Conservation (phyloP, 805 yeast species). For the Metschnikowia proteae region DNA sequence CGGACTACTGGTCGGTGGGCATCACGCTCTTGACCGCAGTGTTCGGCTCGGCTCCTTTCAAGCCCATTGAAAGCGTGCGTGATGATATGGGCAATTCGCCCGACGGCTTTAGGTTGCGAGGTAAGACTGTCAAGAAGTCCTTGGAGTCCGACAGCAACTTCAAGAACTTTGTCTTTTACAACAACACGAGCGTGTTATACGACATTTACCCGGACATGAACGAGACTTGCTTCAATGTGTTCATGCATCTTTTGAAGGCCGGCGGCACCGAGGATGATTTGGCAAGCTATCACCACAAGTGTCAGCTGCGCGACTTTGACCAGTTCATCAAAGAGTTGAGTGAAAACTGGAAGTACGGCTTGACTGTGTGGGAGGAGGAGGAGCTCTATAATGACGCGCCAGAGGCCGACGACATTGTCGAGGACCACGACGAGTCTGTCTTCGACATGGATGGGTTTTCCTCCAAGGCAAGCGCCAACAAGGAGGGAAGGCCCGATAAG, state of each 20-base stretch:
- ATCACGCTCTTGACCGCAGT: slow-evolving; percentile 47
- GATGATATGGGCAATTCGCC: slow-evolving; percentile 7
- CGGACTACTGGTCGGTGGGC: slow-evolving; percentile 57
- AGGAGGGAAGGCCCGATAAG: slow-evolving; percentile 1
- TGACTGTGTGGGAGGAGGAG: slow-evolving; percentile 46
- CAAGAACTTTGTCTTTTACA: slow-evolving; percentile 36
- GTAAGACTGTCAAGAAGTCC: slow-evolving; percentile 9
- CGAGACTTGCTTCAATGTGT: slow-evolving; percentile 37
- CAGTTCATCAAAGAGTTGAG: slow-evolving; percentile 31
- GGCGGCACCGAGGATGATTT: slow-evolving; percentile 36
- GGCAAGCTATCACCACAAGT: slow-evolving; percentile 20
- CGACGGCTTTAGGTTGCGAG: slow-evolving; percentile 9
- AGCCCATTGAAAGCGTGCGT: slow-evolving; percentile 22
- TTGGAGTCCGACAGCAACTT: slow-evolving; percentile 41
- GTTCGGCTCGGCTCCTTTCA: slow-evolving; percentile 53
- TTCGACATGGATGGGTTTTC: slow-evolving; percentile 17
- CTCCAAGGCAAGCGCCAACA: background rate
- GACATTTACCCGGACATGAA: slow-evolving; percentile 49
- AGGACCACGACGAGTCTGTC: slow-evolving; percentile 10
- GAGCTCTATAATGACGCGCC: slow-evolving; percentile 9
- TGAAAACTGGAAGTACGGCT: slow-evolving; percentile 35
- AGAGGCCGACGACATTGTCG: slow-evolving; percentile 4
- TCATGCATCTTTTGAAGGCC: slow-evolving; percentile 37
- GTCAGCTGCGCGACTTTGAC: slow-evolving; percentile 32
- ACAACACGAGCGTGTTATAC: slow-evolving; percentile 39